Percentiles rank a stretch among this genome's conserved stretches.
Evolutionary conservation across 495 filamentous ascomycete genomes (phyloP).

Genomic region (Talaromyces nanjingensis): DNA sequence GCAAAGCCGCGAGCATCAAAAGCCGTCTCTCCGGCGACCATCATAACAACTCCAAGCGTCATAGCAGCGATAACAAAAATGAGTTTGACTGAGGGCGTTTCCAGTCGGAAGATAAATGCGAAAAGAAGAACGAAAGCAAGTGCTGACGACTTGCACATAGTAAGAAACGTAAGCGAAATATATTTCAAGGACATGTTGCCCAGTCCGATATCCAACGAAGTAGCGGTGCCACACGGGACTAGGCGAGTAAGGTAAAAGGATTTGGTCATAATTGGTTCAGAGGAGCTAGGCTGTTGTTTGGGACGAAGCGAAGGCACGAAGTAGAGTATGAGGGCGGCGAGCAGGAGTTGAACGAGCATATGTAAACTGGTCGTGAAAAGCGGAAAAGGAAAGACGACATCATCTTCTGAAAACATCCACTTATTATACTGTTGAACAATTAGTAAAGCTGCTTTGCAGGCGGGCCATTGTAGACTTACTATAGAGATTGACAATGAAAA

Average conservation of each 20-base stretch:
- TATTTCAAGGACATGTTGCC: constrained; percentile 95
- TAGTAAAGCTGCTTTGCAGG: neutral
- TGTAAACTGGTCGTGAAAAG: constrained; percentile 93
- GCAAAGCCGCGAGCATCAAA: constrained; percentile 86
- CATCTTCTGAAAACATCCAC: constrained; percentile 93
- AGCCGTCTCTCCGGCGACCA: constrained; percentile 94
- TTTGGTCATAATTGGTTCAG: constrained; percentile 72
- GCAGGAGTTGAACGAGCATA: constrained; percentile 91
- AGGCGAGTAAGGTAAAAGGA: constrained; percentile 90
- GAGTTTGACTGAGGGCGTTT: constrained; percentile 77
- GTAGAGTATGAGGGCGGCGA: constrained; percentile 73
- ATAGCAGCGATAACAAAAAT: constrained; percentile 84
- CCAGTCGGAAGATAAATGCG: constrained; percentile 90
- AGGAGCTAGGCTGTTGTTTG: constrained; percentile 39
- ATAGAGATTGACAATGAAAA: constrained; percentile 94
- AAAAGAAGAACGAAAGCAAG: constrained; percentile 93
- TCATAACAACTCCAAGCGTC: constrained; percentile 95
- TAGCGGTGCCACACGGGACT: constrained; percentile 87
- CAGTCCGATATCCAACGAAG: constrained; percentile 91
- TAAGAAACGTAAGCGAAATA: constrained; percentile 95
- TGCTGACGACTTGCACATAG: constrained; percentile 98
- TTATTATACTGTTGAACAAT: constrained; percentile 76
- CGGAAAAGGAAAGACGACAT: constrained; percentile 87
- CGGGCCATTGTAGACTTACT: constrained; percentile 44
- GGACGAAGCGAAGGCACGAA: constrained; percentile 82